A percentile compares a stretch with the other conserved stretches of the same genome.
These are phyloP conservation scores for Fusarium sp. DNA, from an alignment of 2,329 filamentous ascomycete genomes.

Conservation along the genomic window DNA sequence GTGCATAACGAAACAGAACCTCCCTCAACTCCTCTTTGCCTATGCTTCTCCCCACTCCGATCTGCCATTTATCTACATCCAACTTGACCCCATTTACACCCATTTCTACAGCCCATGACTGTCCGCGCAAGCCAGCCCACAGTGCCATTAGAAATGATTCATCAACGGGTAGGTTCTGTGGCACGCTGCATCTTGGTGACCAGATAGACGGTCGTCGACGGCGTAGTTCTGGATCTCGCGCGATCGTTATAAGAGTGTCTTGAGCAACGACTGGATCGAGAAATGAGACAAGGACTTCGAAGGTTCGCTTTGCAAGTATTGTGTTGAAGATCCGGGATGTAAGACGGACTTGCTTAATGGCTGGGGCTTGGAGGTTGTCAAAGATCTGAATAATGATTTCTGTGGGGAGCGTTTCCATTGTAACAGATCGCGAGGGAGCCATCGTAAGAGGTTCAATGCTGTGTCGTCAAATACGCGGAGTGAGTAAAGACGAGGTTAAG, in stretches of 20 bases:
- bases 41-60: constrained; percentile 37
- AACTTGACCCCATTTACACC: constrained; percentile 8
- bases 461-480: background rate
- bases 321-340: constrained; percentile 50
- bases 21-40: constrained; percentile 42
- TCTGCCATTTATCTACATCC: constrained; percentile 33
- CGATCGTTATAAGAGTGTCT: constrained; percentile 37
- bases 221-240: constrained; percentile 40
- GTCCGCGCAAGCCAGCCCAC: constrained; percentile 45
- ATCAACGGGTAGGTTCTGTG: constrained; percentile 45
- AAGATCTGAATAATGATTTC: constrained; percentile 50
- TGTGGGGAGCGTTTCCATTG: constrained; percentile 49
- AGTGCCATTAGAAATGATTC: constrained; percentile 50
- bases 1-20: constrained; percentile 51
- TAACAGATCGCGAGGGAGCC: background rate
- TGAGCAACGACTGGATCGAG: constrained; percentile 44
- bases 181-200: constrained; percentile 52
- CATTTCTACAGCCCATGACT: constrained; percentile 37
- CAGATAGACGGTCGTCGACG: constrained; percentile 46
- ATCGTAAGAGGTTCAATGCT: background rate
- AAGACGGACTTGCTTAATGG: constrained; percentile 46
- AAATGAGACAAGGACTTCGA: constrained; percentile 47
- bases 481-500: background rate
- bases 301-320: constrained; percentile 46
- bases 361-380: constrained; percentile 39